Conservation (phyloP, 208 protist species). For the Tritrichomonas foetus region DNA sequence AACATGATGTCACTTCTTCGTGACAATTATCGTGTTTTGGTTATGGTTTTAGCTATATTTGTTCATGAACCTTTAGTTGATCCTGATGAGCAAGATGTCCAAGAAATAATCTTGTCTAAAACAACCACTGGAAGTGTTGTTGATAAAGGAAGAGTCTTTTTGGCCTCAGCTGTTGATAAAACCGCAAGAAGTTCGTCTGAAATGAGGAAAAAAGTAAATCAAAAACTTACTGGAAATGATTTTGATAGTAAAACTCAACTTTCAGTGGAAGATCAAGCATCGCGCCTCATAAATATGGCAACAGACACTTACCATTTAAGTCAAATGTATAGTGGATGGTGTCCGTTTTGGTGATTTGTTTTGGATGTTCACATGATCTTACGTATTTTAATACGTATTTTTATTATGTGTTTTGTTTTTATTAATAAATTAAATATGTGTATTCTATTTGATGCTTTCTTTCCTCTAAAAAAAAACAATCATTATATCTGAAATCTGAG, state of each 20-base stretch:
- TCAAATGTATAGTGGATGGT: not conserved
- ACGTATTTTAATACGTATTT: not conserved
- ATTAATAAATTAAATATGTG: not conserved
- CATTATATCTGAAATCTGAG: no score
- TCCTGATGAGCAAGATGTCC: not conserved
- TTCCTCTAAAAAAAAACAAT: no score
- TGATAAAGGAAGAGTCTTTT: not conserved
- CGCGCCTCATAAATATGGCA: not conserved
- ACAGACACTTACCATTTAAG: not conserved
- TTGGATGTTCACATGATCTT: not conserved
- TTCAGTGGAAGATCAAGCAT: not conserved
- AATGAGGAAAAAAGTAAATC: not conserved
- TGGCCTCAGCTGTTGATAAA: not conserved
- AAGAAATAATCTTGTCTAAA: not conserved
- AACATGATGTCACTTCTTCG: slow-evolving; percentile 45
- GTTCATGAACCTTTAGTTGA: slow-evolving; percentile 25
- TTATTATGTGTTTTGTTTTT: not conserved
- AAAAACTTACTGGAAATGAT: not conserved
- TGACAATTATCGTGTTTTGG: slow-evolving; percentile 36
- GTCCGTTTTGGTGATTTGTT: not conserved
- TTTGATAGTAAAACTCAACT: not conserved
- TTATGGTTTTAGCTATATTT: slow-evolving; percentile 3
- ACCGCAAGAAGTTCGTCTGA: not conserved
- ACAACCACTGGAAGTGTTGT: not conserved
- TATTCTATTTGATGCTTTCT: not conserved